phyloP scores from a whole-genome alignment of 164 flowering plant genomes.

The Macadamia integrifolia region DNA sequence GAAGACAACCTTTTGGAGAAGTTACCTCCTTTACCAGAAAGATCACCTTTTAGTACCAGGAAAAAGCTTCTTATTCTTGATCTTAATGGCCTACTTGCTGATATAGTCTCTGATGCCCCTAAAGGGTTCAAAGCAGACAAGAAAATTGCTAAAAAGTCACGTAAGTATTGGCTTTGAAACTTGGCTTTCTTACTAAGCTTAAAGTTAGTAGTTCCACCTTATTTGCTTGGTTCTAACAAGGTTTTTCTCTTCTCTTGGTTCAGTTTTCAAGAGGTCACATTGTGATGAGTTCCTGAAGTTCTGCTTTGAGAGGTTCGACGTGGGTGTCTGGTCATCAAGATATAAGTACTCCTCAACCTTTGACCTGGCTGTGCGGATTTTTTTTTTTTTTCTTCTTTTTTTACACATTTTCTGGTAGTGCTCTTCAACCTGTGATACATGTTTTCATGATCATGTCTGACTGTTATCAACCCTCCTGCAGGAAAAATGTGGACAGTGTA shows the following conservation, averaged over 20 bases:
- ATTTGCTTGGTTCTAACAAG: not conserved
- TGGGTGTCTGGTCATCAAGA: slow-evolving; percentile 85
- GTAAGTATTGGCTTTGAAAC: slow-evolving; percentile 32
- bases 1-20: slow-evolving; percentile 9
- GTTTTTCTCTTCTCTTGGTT: slow-evolving; percentile 1
- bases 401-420: not conserved
- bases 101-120: slow-evolving; percentile 49
- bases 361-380: not conserved
- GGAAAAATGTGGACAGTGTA: slow-evolving; percentile 54
- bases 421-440: not conserved
- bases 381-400: not conserved
- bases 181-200: not conserved
- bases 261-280: slow-evolving; percentile 77
- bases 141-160: slow-evolving; percentile 41
- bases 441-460: not conserved
- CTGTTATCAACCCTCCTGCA: slow-evolving; percentile 23
- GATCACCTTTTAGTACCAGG: slow-evolving; percentile 14
- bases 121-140: slow-evolving; percentile 36
- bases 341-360: slow-evolving; percentile 30
- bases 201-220: not conserved
- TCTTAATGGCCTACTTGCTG: slow-evolving; percentile 83
- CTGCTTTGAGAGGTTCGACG: slow-evolving; percentile 77
- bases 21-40: slow-evolving; percentile 5
- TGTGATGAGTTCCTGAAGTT: slow-evolving; percentile 63
- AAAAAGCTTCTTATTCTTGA: slow-evolving; percentile 83